phyloP scores from a whole-genome alignment of 129 eudicot species.

The Ambrosia trifida region DNA sequence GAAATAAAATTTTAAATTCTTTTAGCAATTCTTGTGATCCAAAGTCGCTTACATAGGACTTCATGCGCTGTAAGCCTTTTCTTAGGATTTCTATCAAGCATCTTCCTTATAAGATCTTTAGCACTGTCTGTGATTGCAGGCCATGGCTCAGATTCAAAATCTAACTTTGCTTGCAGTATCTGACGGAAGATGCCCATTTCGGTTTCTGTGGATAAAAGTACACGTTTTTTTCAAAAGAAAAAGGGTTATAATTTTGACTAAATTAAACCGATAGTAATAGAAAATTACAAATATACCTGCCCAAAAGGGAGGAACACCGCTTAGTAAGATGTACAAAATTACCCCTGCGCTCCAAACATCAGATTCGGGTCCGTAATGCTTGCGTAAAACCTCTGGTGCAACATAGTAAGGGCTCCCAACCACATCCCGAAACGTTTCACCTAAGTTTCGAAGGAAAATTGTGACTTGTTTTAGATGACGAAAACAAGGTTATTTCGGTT shows the following conservation, averaged over 20 bases:
- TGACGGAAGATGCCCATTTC: constrained; percentile 92
- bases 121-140: constrained; percentile 83
- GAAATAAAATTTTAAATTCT: neutral
- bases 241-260: constrained; percentile 8
- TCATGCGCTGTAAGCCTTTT: constrained; percentile 87
- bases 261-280: neutral
- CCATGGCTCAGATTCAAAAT: constrained; percentile 94
- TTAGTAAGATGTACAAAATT: constrained; percentile 74
- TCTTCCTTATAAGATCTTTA: constrained; percentile 79
- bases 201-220: constrained; percentile 57
- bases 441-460: constrained; percentile 35
- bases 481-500: neutral
- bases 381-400: constrained; percentile 89
- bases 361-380: constrained; percentile 91
- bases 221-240: constrained; percentile 3
- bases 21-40: constrained; percentile 6
- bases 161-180: constrained; percentile 74
- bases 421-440: constrained; percentile 77
- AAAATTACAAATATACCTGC: constrained; percentile 54
- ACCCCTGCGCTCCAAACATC: constrained; percentile 99
- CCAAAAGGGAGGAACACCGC: constrained; percentile 98
- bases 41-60: constrained; percentile 71
- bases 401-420: constrained; percentile 98
- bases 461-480: neutral
- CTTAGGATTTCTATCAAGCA: constrained; percentile 90